A percentile compares a stretch with the other conserved stretches of the same genome.
phyloP scores from a whole-genome alignment of 352 stramenopile genomes.

The Peronospora belbahrii region DNA sequence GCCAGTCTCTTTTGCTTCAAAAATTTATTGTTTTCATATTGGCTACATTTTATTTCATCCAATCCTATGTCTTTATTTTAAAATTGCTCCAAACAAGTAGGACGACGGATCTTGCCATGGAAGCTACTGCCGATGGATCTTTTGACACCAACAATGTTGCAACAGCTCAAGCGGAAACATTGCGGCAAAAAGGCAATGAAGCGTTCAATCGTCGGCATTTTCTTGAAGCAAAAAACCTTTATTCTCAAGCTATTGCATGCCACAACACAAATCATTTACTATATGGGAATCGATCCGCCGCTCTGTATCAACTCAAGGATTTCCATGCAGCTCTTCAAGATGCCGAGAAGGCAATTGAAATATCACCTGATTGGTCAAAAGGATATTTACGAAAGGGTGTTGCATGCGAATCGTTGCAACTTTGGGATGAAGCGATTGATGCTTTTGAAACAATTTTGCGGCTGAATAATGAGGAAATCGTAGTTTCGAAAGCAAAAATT shows the following conservation, averaged over 20 bases:
- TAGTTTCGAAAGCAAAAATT: slow-evolving; percentile 39
- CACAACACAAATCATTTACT: slow-evolving; percentile 49
- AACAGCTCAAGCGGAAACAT: slow-evolving; percentile 17
- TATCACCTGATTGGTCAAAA: slow-evolving; percentile 89
- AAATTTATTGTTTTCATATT: slow-evolving; percentile 1
- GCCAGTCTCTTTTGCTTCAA: too few species aligned
- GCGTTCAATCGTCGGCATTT: slow-evolving; percentile 59
- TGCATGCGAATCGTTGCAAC: slow-evolving; percentile 58
- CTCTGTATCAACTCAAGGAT: slow-evolving; percentile 65
- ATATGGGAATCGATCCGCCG: slow-evolving; percentile 85
- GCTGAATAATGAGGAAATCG: slow-evolving; percentile 36
- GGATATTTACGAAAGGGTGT: slow-evolving; percentile 85
- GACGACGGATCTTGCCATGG: slow-evolving; percentile 24
- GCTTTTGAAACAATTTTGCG: slow-evolving; percentile 68
- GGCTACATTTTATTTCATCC: slow-evolving; percentile 1
- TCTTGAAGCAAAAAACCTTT: slow-evolving; percentile 32
- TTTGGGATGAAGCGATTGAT: slow-evolving; percentile 52
- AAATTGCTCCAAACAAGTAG: neutral
- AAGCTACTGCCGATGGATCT: slow-evolving; percentile 33
- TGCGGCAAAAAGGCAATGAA: slow-evolving; percentile 58
- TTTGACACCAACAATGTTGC: slow-evolving; percentile 24
- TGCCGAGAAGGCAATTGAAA: slow-evolving; percentile 63
- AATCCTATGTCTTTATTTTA: neutral
- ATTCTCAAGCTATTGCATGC: slow-evolving; percentile 50
- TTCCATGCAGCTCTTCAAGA: slow-evolving; percentile 72